Percentiles rank a stretch among this genome's conserved stretches.
These are phyloP conservation scores for Clarireedia homoeocarpa DNA, from an alignment of 2,329 filamentous ascomycete genomes.

Conservation along the genomic window DNA sequence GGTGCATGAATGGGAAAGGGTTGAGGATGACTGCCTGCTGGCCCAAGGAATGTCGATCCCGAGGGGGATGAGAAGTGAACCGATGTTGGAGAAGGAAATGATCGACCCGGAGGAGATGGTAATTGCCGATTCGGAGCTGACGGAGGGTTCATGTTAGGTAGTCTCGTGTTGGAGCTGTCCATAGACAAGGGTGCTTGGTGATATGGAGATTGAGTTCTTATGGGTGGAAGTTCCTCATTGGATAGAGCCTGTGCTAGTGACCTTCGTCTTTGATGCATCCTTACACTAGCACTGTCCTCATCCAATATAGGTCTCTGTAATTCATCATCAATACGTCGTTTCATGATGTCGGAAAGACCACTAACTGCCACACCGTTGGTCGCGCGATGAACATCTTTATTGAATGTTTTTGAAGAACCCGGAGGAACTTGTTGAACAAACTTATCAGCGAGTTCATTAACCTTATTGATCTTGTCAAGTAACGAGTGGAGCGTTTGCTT, in stretches of 20 bases:
- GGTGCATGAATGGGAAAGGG: conserved; percentile 16
- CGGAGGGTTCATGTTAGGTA: conserved; percentile 26
- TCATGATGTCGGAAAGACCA: conserved; percentile 21
- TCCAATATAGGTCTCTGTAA: conserved; percentile 12
- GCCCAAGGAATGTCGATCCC: conserved; percentile 17
- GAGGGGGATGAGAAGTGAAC: conserved; percentile 25
- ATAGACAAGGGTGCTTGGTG: conserved; percentile 7
- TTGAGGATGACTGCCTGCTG: conserved; percentile 14
- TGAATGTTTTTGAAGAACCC: conserved; percentile 3
- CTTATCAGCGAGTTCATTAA: conserved; percentile 26
- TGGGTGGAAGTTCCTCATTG: conserved; percentile 18
- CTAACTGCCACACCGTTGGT: conserved; percentile 12
- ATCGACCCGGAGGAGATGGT: conserved; percentile 26
- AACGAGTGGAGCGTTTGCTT: conserved; percentile 25
- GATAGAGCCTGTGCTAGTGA: conserved; percentile 13
- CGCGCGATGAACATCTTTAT: conserved; percentile 10
- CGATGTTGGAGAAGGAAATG: conserved; percentile 26
- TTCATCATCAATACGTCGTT: conserved; percentile 20
- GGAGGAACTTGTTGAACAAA: conserved; percentile 21
- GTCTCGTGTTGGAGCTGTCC: conserved; percentile 12
- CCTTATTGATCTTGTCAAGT: conserved; percentile 23
- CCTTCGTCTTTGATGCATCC: conserved; percentile 17
- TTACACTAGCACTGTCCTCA: conserved; percentile 14
- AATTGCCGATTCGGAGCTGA: conserved; percentile 25
- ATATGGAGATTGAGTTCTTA: conserved; percentile 20